Evolutionary conservation across 495 filamentous ascomycete genomes (phyloP).

Genomic region (Aspergillus ostianus): DNA sequence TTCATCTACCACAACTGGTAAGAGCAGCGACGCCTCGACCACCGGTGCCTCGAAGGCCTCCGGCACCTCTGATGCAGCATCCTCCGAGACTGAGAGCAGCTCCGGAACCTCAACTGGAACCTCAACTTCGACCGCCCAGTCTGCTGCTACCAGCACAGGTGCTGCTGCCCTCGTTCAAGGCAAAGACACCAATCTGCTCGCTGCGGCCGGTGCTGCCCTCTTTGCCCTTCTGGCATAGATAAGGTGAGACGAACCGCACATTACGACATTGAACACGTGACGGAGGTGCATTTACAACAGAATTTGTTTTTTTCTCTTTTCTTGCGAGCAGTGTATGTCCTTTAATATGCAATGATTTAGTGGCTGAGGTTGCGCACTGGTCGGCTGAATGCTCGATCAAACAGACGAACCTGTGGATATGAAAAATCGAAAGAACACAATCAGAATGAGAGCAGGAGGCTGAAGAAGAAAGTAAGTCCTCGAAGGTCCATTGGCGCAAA

Average conservation of each 20-base stretch:
- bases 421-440: background rate
- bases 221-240: constrained; percentile 34
- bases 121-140: constrained; percentile 16
- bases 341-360: background rate
- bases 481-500: background rate
- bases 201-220: constrained; percentile 33
- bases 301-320: background rate
- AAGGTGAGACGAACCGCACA: background rate
- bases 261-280: background rate
- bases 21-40: constrained; percentile 12
- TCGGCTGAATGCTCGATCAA: too few relatives aligned
- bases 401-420: background rate
- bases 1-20: constrained; percentile 10
- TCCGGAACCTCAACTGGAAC: constrained; percentile 11
- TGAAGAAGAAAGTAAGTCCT: background rate
- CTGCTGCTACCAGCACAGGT: constrained; percentile 30
- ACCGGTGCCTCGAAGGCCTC: constrained; percentile 15
- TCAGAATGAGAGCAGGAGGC: background rate
- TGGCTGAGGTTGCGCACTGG: background rate
- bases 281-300: background rate
- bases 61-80: background rate
- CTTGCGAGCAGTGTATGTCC: background rate
- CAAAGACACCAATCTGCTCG: constrained; percentile 32
- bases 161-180: constrained; percentile 46
- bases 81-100: constrained; percentile 9